Evolutionary conservation across 257 asterid species (phyloP).

Genomic region (Jasminum sambac): DNA sequence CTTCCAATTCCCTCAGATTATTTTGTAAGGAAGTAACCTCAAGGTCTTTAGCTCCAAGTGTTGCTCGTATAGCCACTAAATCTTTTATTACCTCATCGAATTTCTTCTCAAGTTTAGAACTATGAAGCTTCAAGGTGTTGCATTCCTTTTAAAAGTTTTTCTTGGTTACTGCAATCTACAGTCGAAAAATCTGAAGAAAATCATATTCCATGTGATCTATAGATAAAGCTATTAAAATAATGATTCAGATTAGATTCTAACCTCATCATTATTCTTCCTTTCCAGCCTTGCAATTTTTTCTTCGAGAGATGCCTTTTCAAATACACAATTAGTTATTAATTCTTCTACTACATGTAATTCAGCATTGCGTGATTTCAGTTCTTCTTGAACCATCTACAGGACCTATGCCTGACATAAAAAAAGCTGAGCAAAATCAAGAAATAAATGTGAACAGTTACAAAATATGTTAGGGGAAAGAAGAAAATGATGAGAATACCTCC

Average conservation of each 20-base stretch:
- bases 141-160: slow-evolving; percentile 67
- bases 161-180: slow-evolving; percentile 55
- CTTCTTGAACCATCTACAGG: slow-evolving; percentile 73
- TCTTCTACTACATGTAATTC: slow-evolving; percentile 76
- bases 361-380: slow-evolving; percentile 58
- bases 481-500: too few relatives aligned
- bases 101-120: slow-evolving; percentile 73
- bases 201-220: slow-evolving; percentile 12
- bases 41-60: slow-evolving; percentile 55
- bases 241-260: slow-evolving; percentile 12
- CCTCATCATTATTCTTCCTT: slow-evolving; percentile 65
- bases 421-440: too few relatives aligned
- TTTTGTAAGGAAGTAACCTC: slow-evolving; percentile 64
- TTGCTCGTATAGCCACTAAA: slow-evolving; percentile 52
- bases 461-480: too few relatives aligned
- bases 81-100: slow-evolving; percentile 57
- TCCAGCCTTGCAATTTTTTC: slow-evolving; percentile 67
- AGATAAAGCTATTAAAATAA: slow-evolving; percentile 14
- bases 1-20: slow-evolving; percentile 81
- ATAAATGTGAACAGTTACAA: too few relatives aligned
- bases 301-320: slow-evolving; percentile 66
- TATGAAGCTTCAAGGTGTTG: slow-evolving; percentile 50
- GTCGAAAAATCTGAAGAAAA: slow-evolving; percentile 22
- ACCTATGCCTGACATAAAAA: slow-evolving; percentile 53
- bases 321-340: slow-evolving; percentile 60